Percentiles rank a stretch among this genome's conserved stretches.
These are phyloP conservation scores for Kwoniella dendrophila DNA, from an alignment of 768 basidiomycete genomes.

Conservation along the genomic window DNA sequence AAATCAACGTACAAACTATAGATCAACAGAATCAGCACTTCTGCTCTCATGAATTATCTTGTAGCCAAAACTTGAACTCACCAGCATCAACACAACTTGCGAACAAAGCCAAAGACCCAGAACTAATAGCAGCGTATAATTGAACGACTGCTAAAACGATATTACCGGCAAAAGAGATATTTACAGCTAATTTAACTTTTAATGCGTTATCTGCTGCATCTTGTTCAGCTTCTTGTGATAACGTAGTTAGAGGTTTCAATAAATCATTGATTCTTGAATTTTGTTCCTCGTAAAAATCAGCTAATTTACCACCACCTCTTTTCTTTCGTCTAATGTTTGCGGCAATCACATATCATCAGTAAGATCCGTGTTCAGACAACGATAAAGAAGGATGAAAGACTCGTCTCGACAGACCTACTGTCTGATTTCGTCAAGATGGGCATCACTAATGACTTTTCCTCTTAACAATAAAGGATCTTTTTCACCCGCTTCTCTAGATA, in stretches of 20 bases:
- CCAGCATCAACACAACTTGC: slow-evolving; percentile 84
- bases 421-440: slow-evolving; percentile 42
- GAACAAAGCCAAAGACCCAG: slow-evolving; percentile 78
- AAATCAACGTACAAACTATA: slow-evolving; percentile 34
- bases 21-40: slow-evolving; percentile 9
- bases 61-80: slow-evolving; percentile 49
- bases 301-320: slow-evolving; percentile 52
- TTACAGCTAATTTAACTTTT: slow-evolving; percentile 85
- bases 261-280: slow-evolving; percentile 72
- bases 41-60: no score
- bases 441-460: slow-evolving; percentile 44
- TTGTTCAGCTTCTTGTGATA: slow-evolving; percentile 76
- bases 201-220: slow-evolving; percentile 70
- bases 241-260: slow-evolving; percentile 86
- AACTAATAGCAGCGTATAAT: slow-evolving; percentile 89
- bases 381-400: neutral
- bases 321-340: slow-evolving; percentile 40
- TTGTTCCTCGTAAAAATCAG: slow-evolving; percentile 52
- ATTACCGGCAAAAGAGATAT: slow-evolving; percentile 79
- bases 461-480: slow-evolving; percentile 50
- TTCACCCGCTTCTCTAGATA: slow-evolving; percentile 50
- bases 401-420: slow-evolving; percentile 34
- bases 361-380: neutral
- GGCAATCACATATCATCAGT: neutral
- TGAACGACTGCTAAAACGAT: slow-evolving; percentile 60